Conservation (phyloP, 2,329 filamentous ascomycete genomes). For the Aspergillus eucalypticola region DNA sequence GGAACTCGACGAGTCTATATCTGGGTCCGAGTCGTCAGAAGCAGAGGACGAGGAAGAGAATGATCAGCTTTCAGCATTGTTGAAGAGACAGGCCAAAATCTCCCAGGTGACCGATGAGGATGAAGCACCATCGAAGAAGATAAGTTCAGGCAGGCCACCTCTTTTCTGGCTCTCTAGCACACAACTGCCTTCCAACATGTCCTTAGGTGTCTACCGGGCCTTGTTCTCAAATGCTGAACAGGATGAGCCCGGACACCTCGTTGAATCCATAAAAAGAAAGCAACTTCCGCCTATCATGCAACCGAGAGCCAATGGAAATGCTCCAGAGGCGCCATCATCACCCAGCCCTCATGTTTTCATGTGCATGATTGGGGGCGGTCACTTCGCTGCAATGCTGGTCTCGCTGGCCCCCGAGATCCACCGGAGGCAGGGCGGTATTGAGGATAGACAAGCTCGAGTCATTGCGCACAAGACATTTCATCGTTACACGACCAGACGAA, state of each 20-base stretch:
- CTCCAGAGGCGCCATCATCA: slow-evolving; percentile 45
- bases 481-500: slow-evolving; percentile 90
- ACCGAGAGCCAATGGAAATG: slow-evolving; percentile 35
- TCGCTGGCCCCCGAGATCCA: slow-evolving; percentile 77
- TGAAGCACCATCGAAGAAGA: slow-evolving; percentile 49
- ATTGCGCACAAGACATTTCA: slow-evolving; percentile 98
- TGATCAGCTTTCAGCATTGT: slow-evolving; percentile 66
- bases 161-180: slow-evolving; percentile 84
- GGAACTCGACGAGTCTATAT: slow-evolving; percentile 90
- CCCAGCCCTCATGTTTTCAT: slow-evolving; percentile 84
- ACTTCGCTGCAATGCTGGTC: slow-evolving; percentile 96
- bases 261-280: slow-evolving; percentile 71
- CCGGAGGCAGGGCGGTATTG: slow-evolving; percentile 67
- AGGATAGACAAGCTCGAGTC: slow-evolving; percentile 83
- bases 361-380: slow-evolving; percentile 97
- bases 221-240: slow-evolving; percentile 75
- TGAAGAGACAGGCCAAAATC: slow-evolving; percentile 81
- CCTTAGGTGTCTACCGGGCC: slow-evolving; percentile 81
- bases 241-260: slow-evolving; percentile 61
- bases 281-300: slow-evolving; percentile 67
- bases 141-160: slow-evolving; percentile 66
- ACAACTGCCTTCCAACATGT: slow-evolving; percentile 71
- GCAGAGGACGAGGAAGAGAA: slow-evolving; percentile 64
- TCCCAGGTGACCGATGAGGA: slow-evolving; percentile 53
- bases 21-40: slow-evolving; percentile 68